phyloP scores from a whole-genome alignment of 2,329 filamentous ascomycete species.

The Microsporum canis region DNA sequence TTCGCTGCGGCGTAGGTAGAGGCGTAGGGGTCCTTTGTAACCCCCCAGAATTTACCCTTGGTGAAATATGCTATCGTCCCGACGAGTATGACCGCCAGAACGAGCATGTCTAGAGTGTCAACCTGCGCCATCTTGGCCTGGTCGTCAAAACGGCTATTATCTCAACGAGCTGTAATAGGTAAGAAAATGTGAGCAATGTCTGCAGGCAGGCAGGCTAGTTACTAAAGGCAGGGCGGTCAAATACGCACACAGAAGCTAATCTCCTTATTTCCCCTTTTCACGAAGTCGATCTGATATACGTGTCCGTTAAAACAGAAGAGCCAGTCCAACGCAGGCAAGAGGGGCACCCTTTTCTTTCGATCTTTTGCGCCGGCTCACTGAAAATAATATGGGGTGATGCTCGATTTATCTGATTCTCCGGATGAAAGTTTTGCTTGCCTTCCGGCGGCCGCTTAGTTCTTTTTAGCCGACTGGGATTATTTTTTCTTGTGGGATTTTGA shows the following conservation, averaged over 20 bases:
- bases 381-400: not conserved
- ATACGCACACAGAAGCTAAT: not conserved
- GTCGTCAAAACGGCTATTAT: not conserved
- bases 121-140: conserved; percentile 70
- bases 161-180: not conserved
- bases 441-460: not conserved
- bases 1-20: conserved; percentile 51
- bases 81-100: conserved; percentile 72
- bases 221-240: not conserved
- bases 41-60: conserved; percentile 87
- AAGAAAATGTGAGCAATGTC: not conserved
- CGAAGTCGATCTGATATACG: not conserved
- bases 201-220: not conserved
- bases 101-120: conserved; percentile 87
- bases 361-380: not conserved
- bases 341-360: not conserved
- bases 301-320: not conserved
- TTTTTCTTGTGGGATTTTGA: not conserved
- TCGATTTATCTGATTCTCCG: conserved; percentile 2
- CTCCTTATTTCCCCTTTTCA: not conserved
- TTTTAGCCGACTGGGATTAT: not conserved
- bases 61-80: conserved; percentile 94
- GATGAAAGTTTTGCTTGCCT: not conserved
- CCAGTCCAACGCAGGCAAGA: not conserved
- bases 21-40: conserved; percentile 80